Conservation (phyloP, 805 yeast genomes). For the Candida parachauliodes region DNA sequence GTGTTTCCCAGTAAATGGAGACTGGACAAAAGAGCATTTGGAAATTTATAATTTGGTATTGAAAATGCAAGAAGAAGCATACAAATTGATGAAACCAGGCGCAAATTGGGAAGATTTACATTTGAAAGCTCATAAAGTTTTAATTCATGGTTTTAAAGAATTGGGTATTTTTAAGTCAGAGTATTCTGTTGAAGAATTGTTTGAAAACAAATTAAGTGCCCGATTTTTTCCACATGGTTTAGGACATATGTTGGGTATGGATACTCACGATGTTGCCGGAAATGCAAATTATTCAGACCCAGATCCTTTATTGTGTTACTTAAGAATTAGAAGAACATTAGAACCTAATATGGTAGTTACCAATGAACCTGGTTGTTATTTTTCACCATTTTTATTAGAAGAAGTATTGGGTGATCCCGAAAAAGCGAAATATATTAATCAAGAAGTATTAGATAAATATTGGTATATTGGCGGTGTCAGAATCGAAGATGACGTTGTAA, state of each 20-base stretch:
- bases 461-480: conserved; percentile 95
- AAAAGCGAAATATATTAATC: conserved; percentile 57
- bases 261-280: conserved; percentile 96
- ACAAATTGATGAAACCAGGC: conserved; percentile 77
- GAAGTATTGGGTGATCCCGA: conserved; percentile 49
- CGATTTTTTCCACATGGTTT: conserved; percentile 93
- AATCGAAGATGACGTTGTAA: conserved; percentile 87
- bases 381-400: conserved; percentile 76
- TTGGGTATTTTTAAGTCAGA: conserved; percentile 71
- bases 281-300: conserved; percentile 79
- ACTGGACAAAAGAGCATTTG: conserved; percentile 84
- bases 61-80: conserved; percentile 75
- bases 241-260: conserved; percentile 92
- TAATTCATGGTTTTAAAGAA: conserved; percentile 65
- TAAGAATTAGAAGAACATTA: conserved; percentile 75
- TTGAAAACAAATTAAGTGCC: conserved; percentile 64
- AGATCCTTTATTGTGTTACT: conserved; percentile 68
- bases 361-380: conserved; percentile 93
- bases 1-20: conserved; percentile 88
- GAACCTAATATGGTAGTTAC: conserved; percentile 82
- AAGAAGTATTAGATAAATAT: conserved; percentile 67
- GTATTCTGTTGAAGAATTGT: conserved; percentile 59
- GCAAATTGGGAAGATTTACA: conserved; percentile 84
- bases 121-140: conserved; percentile 68
- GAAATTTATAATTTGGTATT: conserved; percentile 75